Evolutionary conservation across 768 basidiomycete genomes (phyloP), one percentile per base, ranked within the genome.

Genomic region (Phlegmacium glaucopus): DNA sequence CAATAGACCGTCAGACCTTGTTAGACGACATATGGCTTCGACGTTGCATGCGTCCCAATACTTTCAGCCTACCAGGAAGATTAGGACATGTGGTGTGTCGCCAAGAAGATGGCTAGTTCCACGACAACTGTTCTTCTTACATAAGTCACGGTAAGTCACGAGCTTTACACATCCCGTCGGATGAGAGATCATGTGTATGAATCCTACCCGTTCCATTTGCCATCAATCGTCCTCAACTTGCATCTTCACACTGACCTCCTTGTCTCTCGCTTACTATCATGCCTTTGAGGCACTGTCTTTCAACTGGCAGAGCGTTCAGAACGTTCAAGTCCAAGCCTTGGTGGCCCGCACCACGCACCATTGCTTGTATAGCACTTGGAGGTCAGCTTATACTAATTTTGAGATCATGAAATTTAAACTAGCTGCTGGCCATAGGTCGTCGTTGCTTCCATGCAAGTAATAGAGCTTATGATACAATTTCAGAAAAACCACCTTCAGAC

Each of bases 361-460:
- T 36, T 36, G 34, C 35, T 45, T 29, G 37, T 49, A 34, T 56
- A 47, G 45, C 36, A 45, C 39, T 46, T 52, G 43, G 44, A 54
- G 53, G 56, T 52, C 44, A 54, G 37, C 17, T 41, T 18, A 17
- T 13, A 29, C 40, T 27, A 45, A 11, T 37, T 42, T 30, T 25
- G 36, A 25, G 17, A 26, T 25, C n/a, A 42, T 3, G 22, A 5
- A 22, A 22, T 22, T 22, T 22, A 22, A 22, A 25, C 35, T 26
- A 30, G 39, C 44, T 26, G 15, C n/a, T 39, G 17, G 48, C 37
- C 35, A 30, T 37, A 71, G 71, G 61, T 38, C 54, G 51, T 53
- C 70, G 69, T 44, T 62, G 49, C 48, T 62, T 74, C 40, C 66
- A 68, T 51, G 54, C 57, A 25, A 67, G 69, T 25, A 42, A 52